Evolutionary conservation across 2,329 filamentous ascomycete genomes (phyloP).

Genomic region (Aureobasidium sp.): DNA sequence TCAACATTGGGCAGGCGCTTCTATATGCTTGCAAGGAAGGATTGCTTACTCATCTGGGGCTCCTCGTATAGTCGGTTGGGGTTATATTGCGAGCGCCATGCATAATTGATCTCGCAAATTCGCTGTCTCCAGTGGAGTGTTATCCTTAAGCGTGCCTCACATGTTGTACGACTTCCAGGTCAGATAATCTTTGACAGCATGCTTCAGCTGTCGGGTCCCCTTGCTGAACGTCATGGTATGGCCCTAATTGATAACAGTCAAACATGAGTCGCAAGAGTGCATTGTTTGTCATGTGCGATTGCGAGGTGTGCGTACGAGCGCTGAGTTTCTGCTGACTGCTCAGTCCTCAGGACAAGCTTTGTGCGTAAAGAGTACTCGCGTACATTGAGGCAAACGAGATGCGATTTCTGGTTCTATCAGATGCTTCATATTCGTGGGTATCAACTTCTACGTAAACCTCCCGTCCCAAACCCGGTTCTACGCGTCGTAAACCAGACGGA

Average conservation of each 20-base stretch:
- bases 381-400: too few species aligned
- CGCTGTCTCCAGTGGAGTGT: neutral
- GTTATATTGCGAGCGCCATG: neutral
- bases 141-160: neutral
- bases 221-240: neutral
- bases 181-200: neutral
- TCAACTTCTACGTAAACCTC: neutral
- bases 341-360: neutral
- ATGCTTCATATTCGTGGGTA: constrained; percentile 3
- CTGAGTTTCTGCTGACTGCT: neutral
- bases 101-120: neutral
- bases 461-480: neutral
- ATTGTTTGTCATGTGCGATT: neutral
- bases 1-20: neutral
- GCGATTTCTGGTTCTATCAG: neutral
- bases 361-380: neutral
- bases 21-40: neutral
- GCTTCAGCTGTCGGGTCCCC: neutral
- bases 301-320: too few species aligned
- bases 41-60: neutral
- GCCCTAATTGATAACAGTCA: neutral
- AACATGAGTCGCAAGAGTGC: neutral
- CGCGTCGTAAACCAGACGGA: constrained; percentile 3
- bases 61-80: neutral
- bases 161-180: neutral